phyloP scores from a whole-genome alignment of 148 eudicot species.

The Chenopodium formosanum region DNA sequence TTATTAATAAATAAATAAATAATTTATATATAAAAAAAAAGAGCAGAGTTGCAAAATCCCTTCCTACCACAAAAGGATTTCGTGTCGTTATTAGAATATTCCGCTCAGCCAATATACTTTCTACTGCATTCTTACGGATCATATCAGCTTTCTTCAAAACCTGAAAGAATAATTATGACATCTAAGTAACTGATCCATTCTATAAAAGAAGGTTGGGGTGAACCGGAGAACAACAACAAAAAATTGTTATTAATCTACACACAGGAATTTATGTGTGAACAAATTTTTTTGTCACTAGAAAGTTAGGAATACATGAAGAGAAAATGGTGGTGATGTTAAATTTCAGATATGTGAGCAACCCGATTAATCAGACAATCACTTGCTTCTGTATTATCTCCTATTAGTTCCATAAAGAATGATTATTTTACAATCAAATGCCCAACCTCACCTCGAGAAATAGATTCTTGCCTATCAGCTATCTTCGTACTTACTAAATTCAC shows the following conservation, averaged over 20 bases:
- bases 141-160: slow-evolving; percentile 96
- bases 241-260: background rate
- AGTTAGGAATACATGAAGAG: background rate
- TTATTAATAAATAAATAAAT: background rate
- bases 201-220: background rate
- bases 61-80: slow-evolving; percentile 95
- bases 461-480: background rate
- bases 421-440: background rate
- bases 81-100: slow-evolving; percentile 85
- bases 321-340: background rate
- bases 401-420: background rate
- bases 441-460: background rate
- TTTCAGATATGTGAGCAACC: background rate
- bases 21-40: too few species aligned
- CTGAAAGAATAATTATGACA: slow-evolving; percentile 42
- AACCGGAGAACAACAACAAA: background rate
- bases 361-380: background rate
- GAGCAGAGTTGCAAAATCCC: slow-evolving; percentile 6
- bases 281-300: background rate
- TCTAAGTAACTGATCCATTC: slow-evolving; percentile 8
- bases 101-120: slow-evolving; percentile 98
- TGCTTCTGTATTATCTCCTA: background rate
- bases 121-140: slow-evolving; percentile 96
- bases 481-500: background rate
- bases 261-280: background rate